Evolutionary conservation across 73 alveolate species (phyloP).

Genomic region (Paramecium bursaria): DNA sequence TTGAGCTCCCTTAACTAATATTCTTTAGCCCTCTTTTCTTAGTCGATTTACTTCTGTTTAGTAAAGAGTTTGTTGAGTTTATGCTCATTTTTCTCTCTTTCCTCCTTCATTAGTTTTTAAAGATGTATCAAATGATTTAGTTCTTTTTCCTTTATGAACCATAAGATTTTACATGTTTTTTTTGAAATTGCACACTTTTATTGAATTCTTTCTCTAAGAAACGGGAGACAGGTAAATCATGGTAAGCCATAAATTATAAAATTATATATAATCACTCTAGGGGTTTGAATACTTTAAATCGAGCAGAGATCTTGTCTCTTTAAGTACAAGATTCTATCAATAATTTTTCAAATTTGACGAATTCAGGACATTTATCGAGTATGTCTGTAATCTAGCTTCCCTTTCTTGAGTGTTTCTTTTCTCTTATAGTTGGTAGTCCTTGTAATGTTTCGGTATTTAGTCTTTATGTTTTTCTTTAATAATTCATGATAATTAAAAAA

Average conservation of each 20-base stretch:
- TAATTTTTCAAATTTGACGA: not conserved
- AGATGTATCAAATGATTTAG: not conserved
- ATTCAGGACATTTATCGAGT: not conserved
- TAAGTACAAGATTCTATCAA: not conserved
- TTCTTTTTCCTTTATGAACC: conserved; percentile 3
- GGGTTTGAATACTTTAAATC: not conserved
- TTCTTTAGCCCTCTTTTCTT: conserved; percentile 15
- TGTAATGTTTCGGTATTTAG: not conserved
- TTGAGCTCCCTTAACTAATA: conserved; percentile 14
- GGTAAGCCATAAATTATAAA: not conserved
- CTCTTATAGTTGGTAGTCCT: not conserved
- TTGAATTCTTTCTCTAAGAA: not conserved
- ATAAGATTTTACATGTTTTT: not conserved
- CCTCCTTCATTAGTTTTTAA: conserved; percentile 1
- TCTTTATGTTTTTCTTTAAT: not conserved
- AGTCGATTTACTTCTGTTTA: conserved; percentile 10
- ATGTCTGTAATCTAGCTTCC: not conserved
- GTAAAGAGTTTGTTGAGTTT: not conserved
- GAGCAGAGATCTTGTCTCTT: not conserved
- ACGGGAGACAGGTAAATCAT: not conserved
- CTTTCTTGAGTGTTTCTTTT: not conserved
- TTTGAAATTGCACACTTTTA: not conserved
- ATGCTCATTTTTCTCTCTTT: conserved; percentile 26
- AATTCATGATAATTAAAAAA: no score
- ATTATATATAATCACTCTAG: not conserved